Evolutionary conservation across 1,284 basidiomycete genomes (phyloP).

Genomic region (Sphaerobolus stellatus): DNA sequence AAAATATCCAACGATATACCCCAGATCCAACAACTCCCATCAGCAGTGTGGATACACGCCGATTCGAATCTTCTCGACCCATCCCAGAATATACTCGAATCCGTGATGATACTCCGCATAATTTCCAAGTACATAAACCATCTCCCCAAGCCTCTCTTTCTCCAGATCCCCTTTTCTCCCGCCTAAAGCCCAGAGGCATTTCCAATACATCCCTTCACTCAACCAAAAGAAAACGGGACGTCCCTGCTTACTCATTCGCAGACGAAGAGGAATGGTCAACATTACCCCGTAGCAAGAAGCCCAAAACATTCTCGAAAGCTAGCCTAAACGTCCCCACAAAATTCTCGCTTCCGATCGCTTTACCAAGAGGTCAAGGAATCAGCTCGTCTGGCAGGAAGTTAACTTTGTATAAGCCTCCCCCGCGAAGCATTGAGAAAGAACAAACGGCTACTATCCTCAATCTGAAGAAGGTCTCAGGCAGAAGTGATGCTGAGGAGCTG

Average conservation of each 20-base stretch:
- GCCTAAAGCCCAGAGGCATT: too few species aligned
- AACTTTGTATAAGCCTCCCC: constrained; percentile 10
- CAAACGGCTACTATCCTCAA: too few species aligned
- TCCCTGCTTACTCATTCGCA: constrained; percentile 35
- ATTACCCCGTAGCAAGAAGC: constrained; percentile 36
- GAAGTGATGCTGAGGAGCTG: too few species aligned
- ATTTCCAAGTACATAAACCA: not conserved
- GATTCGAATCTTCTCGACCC: too few species aligned
- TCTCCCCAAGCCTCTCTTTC: not conserved
- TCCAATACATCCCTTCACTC: not conserved
- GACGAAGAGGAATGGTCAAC: constrained; percentile 51
- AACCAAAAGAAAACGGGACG: not conserved
- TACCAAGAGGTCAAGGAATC: not conserved
- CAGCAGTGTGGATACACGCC: too few species aligned
- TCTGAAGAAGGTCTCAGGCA: too few species aligned
- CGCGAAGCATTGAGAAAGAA: not conserved
- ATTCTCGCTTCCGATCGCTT: constrained; percentile 38
- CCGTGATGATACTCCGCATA: not conserved
- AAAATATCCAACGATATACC: too few species aligned
- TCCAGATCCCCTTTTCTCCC: not conserved
- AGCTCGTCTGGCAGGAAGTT: not conserved
- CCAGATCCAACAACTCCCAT: too few species aligned
- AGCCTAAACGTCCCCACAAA: constrained; percentile 30
- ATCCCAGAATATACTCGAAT: too few species aligned
- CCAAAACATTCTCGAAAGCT: constrained; percentile 18